Conservation (phyloP, 352 stramenopile species). For the Pythium rishiriense region DNA sequence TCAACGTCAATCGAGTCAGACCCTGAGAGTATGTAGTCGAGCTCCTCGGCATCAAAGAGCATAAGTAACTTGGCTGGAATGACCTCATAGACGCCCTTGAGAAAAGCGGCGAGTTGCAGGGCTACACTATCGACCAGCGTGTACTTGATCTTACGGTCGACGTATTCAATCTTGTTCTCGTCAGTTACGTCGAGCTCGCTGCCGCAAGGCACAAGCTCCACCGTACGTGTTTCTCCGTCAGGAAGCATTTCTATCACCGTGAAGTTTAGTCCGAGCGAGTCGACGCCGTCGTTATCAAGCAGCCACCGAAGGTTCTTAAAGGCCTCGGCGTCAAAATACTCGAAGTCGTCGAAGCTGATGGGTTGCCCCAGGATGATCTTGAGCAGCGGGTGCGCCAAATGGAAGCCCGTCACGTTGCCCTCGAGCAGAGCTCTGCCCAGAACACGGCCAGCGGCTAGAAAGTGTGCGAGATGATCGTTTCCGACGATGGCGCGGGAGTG, state of each 20-base stretch:
- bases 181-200: conserved; percentile 81
- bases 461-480: conserved; percentile 38
- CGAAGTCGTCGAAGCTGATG: conserved; percentile 44
- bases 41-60: conserved; percentile 95
- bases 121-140: conserved; percentile 88
- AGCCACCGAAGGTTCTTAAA: conserved; percentile 24
- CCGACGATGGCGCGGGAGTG: conserved; percentile 35
- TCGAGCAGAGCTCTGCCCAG: conserved; percentile 69
- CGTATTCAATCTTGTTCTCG: conserved; percentile 90
- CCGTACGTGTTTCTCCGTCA: conserved; percentile 1
- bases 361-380: conserved; percentile 39
- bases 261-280: conserved; percentile 47
- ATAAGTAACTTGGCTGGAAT: conserved; percentile 90
- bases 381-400: conserved; percentile 33
- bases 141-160: conserved; percentile 90
- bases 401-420: conserved; percentile 82
- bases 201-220: conserved; percentile 39
- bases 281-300: conserved; percentile 40
- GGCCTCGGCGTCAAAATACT: conserved; percentile 39
- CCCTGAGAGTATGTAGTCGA: conserved; percentile 94
- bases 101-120: conserved; percentile 67
- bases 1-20: conserved; percentile 46
- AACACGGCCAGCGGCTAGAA: conserved; percentile 45
- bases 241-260: conserved; percentile 27
- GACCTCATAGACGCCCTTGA: conserved; percentile 94